phyloP scores from a whole-genome alignment of 495 filamentous ascomycete genomes.

The Penicillium lagena region DNA sequence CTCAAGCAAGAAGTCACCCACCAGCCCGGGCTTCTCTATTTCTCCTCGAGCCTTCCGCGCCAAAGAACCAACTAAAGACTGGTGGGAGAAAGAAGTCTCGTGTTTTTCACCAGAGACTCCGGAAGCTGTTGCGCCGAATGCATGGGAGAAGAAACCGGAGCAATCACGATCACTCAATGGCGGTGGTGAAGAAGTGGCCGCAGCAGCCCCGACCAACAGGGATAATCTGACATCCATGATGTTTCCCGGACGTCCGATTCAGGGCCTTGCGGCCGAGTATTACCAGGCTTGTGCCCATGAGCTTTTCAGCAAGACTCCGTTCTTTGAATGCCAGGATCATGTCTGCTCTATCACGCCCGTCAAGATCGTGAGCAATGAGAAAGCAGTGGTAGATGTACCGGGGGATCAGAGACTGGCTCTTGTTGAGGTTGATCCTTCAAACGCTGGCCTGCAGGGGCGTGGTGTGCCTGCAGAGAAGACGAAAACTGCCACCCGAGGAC shows the following conservation, averaged over 20 bases:
- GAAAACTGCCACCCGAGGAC: background rate
- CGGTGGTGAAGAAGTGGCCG: background rate
- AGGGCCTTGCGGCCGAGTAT: conserved; percentile 46
- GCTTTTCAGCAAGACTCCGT: conserved; percentile 38
- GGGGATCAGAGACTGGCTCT: conserved; percentile 8
- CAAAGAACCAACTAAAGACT: conserved; percentile 19
- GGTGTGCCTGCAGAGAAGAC: too few relatives aligned
- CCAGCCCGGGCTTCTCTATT: conserved; percentile 22
- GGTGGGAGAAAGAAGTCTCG: conserved; percentile 36
- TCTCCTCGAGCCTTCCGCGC: conserved; percentile 20
- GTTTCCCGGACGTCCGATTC: conserved; percentile 21
- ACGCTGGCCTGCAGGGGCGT: background rate
- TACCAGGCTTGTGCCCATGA: conserved; percentile 49
- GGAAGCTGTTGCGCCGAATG: background rate
- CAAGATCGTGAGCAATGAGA: conserved; percentile 1
- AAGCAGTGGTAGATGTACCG: background rate
- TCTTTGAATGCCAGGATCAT: conserved; percentile 46
- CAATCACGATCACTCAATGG: conserved; percentile 6
- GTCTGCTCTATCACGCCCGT: conserved; percentile 35
- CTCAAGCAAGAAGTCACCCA: conserved; percentile 19
- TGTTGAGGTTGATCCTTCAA: conserved; percentile 1
- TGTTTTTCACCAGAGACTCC: conserved; percentile 32
- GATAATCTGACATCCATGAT: conserved; percentile 17
- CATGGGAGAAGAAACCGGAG: conserved; percentile 15
- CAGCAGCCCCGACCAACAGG: conserved; percentile 1